Evolutionary conservation across 257 asterid species (phyloP), one percentile per base, ranked within the genome.

Genomic region (Mentha longifolia): DNA sequence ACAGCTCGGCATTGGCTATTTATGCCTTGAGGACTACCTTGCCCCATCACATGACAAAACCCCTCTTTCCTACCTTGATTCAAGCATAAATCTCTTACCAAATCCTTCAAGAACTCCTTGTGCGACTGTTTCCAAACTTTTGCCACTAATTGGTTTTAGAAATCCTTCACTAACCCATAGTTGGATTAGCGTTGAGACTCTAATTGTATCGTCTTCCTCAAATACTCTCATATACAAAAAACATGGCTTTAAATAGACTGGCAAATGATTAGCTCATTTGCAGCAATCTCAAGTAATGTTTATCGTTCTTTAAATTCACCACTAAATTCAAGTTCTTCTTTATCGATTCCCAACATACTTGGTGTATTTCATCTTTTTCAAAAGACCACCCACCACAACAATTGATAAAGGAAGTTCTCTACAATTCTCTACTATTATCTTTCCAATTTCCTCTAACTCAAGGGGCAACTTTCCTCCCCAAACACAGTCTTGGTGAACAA

Each of bases 71-170:
- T 9, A 50, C 49, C 59, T 61, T 75, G 65, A 13, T 63, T 42
- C 6, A 69, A 7, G 45, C 75, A 68, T 2, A 75, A 20, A 8
- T 68, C 76, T 22, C 74, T 62, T 16, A 76, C 12, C 10, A 68
- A 37, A 4, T 37, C 42, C 6, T 37, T 37, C 2, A 37, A 37
- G 7, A 37, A 37, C 42, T 37, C 42, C 42, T 37, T 39, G 7
- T 39, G 10, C 43, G 3, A 6, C 10, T 39, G 7, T 9, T 39
- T 39, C 43, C 43, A 39, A 39, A 9, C 43, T 39, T 9, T 39
- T 39, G 7, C 43, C 43, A 6, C 10, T 6, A 6, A 2, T 3
- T 6, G 43, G 49, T 43, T 43, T 43, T 12, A 43, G 15, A 43
- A 43, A 43, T 10, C 49, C 49, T 43, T 43, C 49, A 43, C n/a